A percentile compares a stretch with the other conserved stretches of the same genome.
Conservation (phyloP, 2,329 filamentous ascomycete species). For the Alternaria conjuncta region DNA sequence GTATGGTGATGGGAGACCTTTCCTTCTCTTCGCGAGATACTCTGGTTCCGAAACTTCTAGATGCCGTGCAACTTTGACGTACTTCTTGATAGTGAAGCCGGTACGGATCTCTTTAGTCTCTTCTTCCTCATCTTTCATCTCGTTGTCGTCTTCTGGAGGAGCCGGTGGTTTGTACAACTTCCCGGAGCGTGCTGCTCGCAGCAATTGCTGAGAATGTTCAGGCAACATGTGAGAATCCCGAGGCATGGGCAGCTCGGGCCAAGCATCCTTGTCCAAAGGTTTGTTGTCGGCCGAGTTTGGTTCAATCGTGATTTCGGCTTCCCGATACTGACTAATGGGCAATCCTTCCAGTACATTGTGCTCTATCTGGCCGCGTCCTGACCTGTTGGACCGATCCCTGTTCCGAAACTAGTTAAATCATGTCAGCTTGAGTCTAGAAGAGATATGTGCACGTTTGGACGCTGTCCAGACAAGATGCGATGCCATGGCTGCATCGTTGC, state of each 20-base stretch:
- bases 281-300: conserved; percentile 70
- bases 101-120: conserved; percentile 54
- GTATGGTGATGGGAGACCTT: conserved; percentile 61
- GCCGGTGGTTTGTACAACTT: conserved; percentile 75
- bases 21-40: conserved; percentile 67
- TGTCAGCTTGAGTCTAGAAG: conserved; percentile 23
- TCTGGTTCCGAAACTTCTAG: conserved; percentile 65
- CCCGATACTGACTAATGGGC: conserved; percentile 89
- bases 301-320: conserved; percentile 69
- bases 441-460: background rate
- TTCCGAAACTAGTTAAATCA: conserved; percentile 58
- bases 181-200: conserved; percentile 80
- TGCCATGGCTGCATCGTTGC: background rate
- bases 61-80: conserved; percentile 63
- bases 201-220: conserved; percentile 79
- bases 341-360: conserved; percentile 75
- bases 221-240: conserved; percentile 81
- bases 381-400: conserved; percentile 64
- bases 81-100: conserved; percentile 65
- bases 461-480: background rate
- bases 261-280: conserved; percentile 66
- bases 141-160: conserved; percentile 68
- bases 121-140: conserved; percentile 53
- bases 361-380: conserved; percentile 64
- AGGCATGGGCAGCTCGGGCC: conserved; percentile 86